Percentiles rank a stretch among this genome's conserved stretches.
Conservation (phyloP, 2,329 filamentous ascomycete species). For the Zymoseptoria passerinii region DNA sequence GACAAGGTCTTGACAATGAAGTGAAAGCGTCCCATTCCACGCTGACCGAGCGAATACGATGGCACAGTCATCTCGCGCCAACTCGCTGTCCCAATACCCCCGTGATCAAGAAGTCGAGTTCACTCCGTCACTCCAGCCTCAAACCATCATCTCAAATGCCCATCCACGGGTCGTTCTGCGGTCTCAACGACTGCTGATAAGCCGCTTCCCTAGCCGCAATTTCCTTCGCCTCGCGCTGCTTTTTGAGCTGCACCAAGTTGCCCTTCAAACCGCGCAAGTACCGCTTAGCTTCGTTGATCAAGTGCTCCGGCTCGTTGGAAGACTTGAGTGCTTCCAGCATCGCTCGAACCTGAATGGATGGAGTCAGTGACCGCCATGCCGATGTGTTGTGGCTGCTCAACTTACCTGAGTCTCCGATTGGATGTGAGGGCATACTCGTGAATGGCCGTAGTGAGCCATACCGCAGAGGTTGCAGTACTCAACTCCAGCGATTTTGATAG, state of each 20-base stretch:
- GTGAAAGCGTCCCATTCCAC: not conserved
- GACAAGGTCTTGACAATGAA: not conserved
- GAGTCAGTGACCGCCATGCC: conserved; percentile 5
- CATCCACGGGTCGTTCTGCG: conserved; percentile 1
- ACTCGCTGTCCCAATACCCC: not conserved
- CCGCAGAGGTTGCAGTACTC: conserved; percentile 59
- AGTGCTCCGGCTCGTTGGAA: conserved; percentile 47
- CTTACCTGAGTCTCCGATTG: conserved; percentile 45
- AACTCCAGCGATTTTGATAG: conserved; percentile 49
- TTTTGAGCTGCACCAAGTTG: conserved; percentile 47
- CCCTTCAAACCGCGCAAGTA: conserved; percentile 52
- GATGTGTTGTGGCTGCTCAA: not conserved
- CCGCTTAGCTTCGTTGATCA: conserved; percentile 47
- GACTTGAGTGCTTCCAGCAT: conserved; percentile 57
- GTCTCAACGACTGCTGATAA: conserved; percentile 3
- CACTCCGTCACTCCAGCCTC: not conserved
- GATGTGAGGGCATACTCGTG: conserved; percentile 54
- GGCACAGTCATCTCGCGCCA: not conserved
- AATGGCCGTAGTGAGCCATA: conserved; percentile 50
- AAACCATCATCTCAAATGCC: not conserved
- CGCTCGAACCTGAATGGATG: conserved; percentile 44
- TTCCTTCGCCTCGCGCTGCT: conserved; percentile 29
- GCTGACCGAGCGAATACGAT: not conserved
- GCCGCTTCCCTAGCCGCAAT: conserved; percentile 13
- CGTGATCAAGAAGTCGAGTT: not conserved